A percentile compares a stretch with the other conserved stretches of the same genome.
Conservation (phyloP, 1,284 basidiomycete genomes). For the Irpex lacteus region DNA sequence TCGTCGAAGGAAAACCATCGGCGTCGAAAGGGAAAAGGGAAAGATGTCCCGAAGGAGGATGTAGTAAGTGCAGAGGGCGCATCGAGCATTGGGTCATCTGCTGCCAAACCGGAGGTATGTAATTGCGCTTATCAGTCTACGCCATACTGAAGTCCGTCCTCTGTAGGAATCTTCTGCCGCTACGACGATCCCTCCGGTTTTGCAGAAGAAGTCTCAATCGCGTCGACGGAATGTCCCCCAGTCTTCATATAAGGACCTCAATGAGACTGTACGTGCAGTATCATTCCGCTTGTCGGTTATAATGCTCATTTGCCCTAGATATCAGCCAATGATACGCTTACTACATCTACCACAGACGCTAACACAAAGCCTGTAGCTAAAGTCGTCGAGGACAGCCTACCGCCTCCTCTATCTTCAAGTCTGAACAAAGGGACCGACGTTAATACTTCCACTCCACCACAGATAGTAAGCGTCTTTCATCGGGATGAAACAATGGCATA, state of each 20-base stretch:
- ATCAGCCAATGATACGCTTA: neutral
- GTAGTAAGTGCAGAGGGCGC: neutral
- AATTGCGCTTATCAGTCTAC: neutral
- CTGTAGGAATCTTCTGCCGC: neutral
- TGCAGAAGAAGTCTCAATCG: slow-evolving; percentile 1
- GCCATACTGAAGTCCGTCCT: neutral
- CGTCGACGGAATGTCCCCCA: neutral
- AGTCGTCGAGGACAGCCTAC: neutral
- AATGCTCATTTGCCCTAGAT: neutral
- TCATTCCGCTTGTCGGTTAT: neutral
- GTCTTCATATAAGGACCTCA: neutral
- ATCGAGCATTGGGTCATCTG: neutral
- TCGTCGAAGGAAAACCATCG: neutral
- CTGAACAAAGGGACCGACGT: too few relatives aligned
- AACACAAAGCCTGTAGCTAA: neutral
- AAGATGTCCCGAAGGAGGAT: neutral
- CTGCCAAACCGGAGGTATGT: neutral
- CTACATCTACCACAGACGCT: neutral
- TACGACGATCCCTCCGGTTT: neutral
- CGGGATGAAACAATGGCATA: neutral
- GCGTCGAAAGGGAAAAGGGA: neutral
- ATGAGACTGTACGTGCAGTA: neutral
- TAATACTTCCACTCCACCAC: too few relatives aligned
- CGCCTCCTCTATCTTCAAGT: neutral
- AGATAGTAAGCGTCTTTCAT: too few relatives aligned